phyloP scores from a whole-genome alignment of 2,329 filamentous ascomycete genomes.

The Epichloe gansuensis region DNA sequence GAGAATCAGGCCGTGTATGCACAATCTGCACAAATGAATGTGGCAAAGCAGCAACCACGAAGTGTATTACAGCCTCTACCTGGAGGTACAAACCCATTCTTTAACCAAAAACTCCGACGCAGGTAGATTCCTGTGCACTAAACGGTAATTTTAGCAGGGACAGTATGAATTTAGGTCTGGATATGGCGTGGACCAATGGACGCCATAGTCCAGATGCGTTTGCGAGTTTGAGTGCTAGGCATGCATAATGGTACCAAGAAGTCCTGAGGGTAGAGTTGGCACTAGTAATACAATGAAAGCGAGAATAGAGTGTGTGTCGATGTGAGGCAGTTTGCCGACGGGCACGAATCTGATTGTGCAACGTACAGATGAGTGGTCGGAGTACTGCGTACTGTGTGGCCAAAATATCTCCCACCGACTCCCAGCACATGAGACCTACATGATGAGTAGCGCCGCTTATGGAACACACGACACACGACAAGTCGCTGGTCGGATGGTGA shows the following conservation, averaged over 20 bases:
- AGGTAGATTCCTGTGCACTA: conserved; percentile 31
- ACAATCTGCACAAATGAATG: conserved; percentile 16
- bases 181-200: conserved; percentile 54
- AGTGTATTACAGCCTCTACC: conserved; percentile 23
- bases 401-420: neutral
- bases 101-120: conserved; percentile 19
- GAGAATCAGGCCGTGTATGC: conserved; percentile 16
- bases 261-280: neutral
- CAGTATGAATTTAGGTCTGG: conserved; percentile 55
- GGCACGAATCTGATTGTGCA: neutral
- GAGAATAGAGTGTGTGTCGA: neutral
- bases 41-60: conserved; percentile 14
- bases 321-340: neutral
- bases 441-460: neutral
- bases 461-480: neutral
- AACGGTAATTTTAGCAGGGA: conserved; percentile 44
- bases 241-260: conserved; percentile 23
- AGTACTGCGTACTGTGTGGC: neutral
- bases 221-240: conserved; percentile 57
- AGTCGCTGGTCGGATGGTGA: neutral
- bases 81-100: conserved; percentile 47
- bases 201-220: conserved; percentile 72
- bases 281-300: neutral
- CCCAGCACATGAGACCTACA: neutral
- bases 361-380: no score